These are phyloP conservation scores for Fusarium metavorans DNA, from an alignment of 2,329 filamentous ascomycete species.

Conservation along the genomic window DNA sequence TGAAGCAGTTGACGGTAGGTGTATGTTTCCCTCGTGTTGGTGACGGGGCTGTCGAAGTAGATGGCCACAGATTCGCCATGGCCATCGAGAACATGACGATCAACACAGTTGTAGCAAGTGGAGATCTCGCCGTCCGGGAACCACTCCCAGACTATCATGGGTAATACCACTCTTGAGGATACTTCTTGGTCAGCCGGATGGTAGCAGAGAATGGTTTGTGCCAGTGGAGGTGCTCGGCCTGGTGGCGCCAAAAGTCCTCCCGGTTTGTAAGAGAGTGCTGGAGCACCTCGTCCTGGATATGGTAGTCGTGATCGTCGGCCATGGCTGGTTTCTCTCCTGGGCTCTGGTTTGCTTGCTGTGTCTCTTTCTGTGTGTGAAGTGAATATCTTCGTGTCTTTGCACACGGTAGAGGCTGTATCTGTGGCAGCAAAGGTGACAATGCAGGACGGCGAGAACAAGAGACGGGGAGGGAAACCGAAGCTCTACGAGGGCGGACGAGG, in stretches of 20 bases:
- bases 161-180: constrained; percentile 70
- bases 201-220: constrained; percentile 77
- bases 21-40: constrained; percentile 75
- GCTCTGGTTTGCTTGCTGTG: background rate
- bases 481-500: constrained; percentile 11
- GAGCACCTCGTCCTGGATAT: constrained; percentile 64
- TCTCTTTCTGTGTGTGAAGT: background rate
- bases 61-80: constrained; percentile 80
- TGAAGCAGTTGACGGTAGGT: constrained; percentile 82
- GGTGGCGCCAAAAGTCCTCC: constrained; percentile 78
- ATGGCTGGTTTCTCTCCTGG: constrained; percentile 11
- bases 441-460: constrained; percentile 3
- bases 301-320: constrained; percentile 36
- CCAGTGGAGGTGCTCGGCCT: constrained; percentile 84
- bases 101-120: constrained; percentile 91
- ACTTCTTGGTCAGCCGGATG: constrained; percentile 71
- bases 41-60: constrained; percentile 89
- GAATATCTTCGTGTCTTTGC: constrained; percentile 10
- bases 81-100: constrained; percentile 87
- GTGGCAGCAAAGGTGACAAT: background rate
- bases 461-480: constrained; percentile 12
- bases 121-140: constrained; percentile 90
- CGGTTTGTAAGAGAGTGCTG: constrained; percentile 74
- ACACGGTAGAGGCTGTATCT: background rate
- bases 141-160: constrained; percentile 88